These are phyloP conservation scores for Colletotrichum sp. DNA, from an alignment of 2,329 filamentous ascomycete species.

Conservation along the genomic window DNA sequence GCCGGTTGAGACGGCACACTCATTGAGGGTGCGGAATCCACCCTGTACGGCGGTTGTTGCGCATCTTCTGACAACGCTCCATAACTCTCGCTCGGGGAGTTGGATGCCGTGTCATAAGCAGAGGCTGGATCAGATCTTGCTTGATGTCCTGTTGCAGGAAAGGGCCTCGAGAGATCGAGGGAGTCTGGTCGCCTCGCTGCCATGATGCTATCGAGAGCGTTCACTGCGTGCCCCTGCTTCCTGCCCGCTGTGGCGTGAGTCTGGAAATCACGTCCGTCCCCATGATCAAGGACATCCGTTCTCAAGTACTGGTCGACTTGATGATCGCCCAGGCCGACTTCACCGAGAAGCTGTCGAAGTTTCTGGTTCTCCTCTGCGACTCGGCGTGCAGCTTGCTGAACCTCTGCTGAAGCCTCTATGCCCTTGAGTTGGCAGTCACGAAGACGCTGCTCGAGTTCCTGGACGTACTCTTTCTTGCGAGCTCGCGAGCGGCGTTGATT, in stretches of 20 bases:
- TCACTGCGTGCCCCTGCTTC: neutral
- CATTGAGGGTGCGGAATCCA: neutral
- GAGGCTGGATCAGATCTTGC: neutral
- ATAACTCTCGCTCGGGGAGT: neutral
- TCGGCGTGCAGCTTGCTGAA: constrained; percentile 71
- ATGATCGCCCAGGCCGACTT: constrained; percentile 61
- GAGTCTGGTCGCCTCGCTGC: constrained; percentile 35
- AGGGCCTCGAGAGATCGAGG: neutral
- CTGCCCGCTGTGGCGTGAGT: neutral
- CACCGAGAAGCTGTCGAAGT: constrained; percentile 63
- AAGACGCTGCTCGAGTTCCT: constrained; percentile 70
- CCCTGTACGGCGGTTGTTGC: neutral
- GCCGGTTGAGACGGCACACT: neutral
- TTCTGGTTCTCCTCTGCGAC: constrained; percentile 74
- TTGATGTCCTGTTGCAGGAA: neutral
- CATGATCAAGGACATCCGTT: neutral
- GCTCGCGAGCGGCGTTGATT: constrained; percentile 81
- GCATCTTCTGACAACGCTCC: neutral
- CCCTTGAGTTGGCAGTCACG: constrained; percentile 69
- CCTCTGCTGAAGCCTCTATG: constrained; percentile 72
- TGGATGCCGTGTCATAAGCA: neutral
- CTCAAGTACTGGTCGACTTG: constrained; percentile 53
- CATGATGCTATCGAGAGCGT: constrained; percentile 41
- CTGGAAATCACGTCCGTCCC: neutral
- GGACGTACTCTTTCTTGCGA: constrained; percentile 74